Evolutionary conservation across 2,329 filamentous ascomycete genomes (phyloP), one percentile per base, ranked within the genome.

Genomic region (Emericellopsis atlantica): DNA sequence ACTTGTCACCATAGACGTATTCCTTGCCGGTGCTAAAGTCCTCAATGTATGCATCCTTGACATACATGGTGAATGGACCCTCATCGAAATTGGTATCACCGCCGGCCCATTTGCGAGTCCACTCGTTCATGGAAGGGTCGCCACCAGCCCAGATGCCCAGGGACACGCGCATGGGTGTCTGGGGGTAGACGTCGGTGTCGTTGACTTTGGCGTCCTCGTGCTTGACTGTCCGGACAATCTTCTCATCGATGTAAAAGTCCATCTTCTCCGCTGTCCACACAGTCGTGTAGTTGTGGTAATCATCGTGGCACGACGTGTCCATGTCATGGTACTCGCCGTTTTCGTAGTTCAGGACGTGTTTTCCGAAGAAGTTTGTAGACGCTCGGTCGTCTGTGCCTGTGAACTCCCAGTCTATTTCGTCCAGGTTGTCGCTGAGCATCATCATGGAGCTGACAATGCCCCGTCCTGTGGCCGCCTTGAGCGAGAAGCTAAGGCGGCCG

Each of bases 371-470:
- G 65, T 90, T 89, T 49, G 76, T 81, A 50, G 84, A 71, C 8
- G 75, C 81, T 29, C 70, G 61, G 14, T 68, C 74, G 53, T 85
- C 80, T 43, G 71, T 71, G 36, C 85, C 85, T 44, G 87, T 70
- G 54, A 85, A 84, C 55, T 92, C 85, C 76, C 85, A 90, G 55
- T 95, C 88, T 33, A 94, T 79, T 61, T 94, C 86, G 56, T 94
- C 88, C 12, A 90, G 70, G 51, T 88, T 81, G 50, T 92, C 82
- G 39, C 83, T 90, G 48, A 92, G 71, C 59, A 90, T 72, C 56
- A 94, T 89, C 53, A 93, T 80, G 46, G 84, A 79, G 53, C 80
- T 87, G 51, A 95, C 76, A 46, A 95, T 80, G 40, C 88, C 88
- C 7, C 64, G 65, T 15, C 88, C 88, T 1, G 68, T 64, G 1